Base-by-base conservation (phyloP, 345 rosid species). In the Bruguiera sexangula region DNA sequence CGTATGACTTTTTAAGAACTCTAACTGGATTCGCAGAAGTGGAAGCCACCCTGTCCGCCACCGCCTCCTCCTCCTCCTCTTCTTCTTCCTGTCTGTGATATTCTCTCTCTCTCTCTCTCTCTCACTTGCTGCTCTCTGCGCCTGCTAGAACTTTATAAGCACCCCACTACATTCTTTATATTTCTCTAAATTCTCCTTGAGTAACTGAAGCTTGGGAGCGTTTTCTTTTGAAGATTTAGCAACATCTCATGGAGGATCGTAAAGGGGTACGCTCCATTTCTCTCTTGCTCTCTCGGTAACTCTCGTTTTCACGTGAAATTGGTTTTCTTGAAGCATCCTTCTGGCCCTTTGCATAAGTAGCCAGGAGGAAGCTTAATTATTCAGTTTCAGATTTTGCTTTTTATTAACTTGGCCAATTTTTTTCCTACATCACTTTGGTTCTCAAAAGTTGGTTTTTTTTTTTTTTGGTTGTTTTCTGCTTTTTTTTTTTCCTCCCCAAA, bases 221-320 rank as follows among this genome's bases (percentile, higher is more conserved):
- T 34, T 9, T 26, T 18, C 39, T 19, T 18, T 39, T 39, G 34
- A 27, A 27, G 63, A 29, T 68, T 52, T 68, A 16, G 18, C 29
- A 24, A 19, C 32, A 3, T 68, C 55, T 56, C 34, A 73, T 74
- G 77, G 77, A 74, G 50, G 77, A 74, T 56, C 77, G 62, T 24
- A 74, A 74, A 36, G 77, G 68, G 77, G 77, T 74, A 67, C 11
- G 1, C 3, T 53, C 9, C 6, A 21, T 54, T n/a, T 63, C 46
- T 53, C 6, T 9, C n/a, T 63, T 39, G 26, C 30, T 6, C n/a
- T 32, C 3, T 19, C 30, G 20, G 20, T 55, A 27, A 2, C 26
- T 9, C 4, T 50, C 24, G 2, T 60, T 55, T 27, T 43, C 61
- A 26, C 4, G 39, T 4, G 54, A 34, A 60, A 34, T 11, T n/a